Percentiles rank a stretch among this genome's conserved stretches.
These are phyloP conservation scores for Trichoderma arundinaceum DNA, from an alignment of 2,329 filamentous ascomycete genomes.

Conservation along the genomic window DNA sequence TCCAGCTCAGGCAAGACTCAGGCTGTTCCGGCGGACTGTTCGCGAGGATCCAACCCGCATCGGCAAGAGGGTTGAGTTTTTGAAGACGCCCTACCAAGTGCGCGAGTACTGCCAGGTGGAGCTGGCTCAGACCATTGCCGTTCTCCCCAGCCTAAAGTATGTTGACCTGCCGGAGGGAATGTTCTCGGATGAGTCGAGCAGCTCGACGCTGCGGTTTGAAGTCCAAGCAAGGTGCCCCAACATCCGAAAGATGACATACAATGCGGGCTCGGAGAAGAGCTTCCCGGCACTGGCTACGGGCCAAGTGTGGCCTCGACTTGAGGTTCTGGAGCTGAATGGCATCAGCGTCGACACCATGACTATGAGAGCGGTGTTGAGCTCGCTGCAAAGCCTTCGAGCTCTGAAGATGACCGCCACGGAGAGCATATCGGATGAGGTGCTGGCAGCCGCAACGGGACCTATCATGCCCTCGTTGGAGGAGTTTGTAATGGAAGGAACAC, in stretches of 20 bases:
- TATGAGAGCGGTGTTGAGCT: conserved; percentile 72
- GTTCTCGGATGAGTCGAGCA: conserved; percentile 79
- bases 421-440: conserved; percentile 77
- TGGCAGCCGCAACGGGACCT: conserved; percentile 68
- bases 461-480: conserved; percentile 76
- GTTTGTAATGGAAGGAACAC: conserved; percentile 73
- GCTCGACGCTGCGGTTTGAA: conserved; percentile 78
- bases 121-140: conserved; percentile 82
- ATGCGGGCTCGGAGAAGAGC: conserved; percentile 75
- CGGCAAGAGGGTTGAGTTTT: conserved; percentile 72
- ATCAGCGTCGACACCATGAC: conserved; percentile 73
- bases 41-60: conserved; percentile 74
- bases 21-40: conserved; percentile 80
- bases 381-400: conserved; percentile 70
- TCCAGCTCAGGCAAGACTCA: conserved; percentile 74
- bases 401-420: conserved; percentile 74
- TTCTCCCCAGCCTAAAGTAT: conserved; percentile 83
- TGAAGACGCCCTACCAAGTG: conserved; percentile 95
- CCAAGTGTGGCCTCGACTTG: conserved; percentile 70
- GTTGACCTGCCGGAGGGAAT: conserved; percentile 90
- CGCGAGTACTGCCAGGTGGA: conserved; percentile 84
- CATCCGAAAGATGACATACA: conserved; percentile 88
- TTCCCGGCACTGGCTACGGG: conserved; percentile 72
- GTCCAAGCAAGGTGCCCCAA: conserved; percentile 82
- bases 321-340: conserved; percentile 72